phyloP scores from a whole-genome alignment of 2,329 filamentous ascomycete species.

The Fusarium chaquense region DNA sequence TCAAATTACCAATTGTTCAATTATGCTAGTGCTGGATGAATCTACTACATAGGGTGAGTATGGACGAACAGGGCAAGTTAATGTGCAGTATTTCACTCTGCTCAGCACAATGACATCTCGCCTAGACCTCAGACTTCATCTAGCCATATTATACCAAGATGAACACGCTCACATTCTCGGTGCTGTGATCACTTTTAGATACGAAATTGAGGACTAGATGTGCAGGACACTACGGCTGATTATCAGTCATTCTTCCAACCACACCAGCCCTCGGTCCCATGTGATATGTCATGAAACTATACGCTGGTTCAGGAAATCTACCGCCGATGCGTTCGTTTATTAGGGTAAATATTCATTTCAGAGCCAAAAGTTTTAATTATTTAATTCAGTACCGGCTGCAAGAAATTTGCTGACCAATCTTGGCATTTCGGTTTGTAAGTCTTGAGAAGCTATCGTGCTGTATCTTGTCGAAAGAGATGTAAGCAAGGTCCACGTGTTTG shows the following conservation, averaged over 20 bases:
- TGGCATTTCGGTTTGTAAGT: slow-evolving; percentile 3
- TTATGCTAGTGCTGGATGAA: not conserved
- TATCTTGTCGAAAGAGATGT: slow-evolving; percentile 7
- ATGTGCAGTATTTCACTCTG: not conserved
- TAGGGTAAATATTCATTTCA: not conserved
- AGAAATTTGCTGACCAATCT: slow-evolving; percentile 3
- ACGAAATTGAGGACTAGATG: not conserved
- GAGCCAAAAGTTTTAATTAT: not conserved
- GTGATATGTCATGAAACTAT: not conserved
- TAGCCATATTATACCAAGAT: not conserved
- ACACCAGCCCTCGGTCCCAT: not conserved
- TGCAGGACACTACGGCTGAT: not conserved
- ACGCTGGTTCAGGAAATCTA: not conserved
- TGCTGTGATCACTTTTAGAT: not conserved
- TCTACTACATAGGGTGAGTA: not conserved
- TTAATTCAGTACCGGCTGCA: slow-evolving; percentile 1
- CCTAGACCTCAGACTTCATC: not conserved
- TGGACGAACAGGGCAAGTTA: not conserved
- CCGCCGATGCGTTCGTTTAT: not conserved
- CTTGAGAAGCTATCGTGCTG: slow-evolving; percentile 8
- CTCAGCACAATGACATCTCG: not conserved
- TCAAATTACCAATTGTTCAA: not conserved
- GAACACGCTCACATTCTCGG: not conserved
- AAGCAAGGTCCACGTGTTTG: slow-evolving; percentile 5
- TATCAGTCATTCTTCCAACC: not conserved